A percentile compares a stretch with the other conserved stretches of the same genome.
Evolutionary conservation across 495 filamentous ascomycete genomes (phyloP).

Genomic region (Neurospora sublineolata): DNA sequence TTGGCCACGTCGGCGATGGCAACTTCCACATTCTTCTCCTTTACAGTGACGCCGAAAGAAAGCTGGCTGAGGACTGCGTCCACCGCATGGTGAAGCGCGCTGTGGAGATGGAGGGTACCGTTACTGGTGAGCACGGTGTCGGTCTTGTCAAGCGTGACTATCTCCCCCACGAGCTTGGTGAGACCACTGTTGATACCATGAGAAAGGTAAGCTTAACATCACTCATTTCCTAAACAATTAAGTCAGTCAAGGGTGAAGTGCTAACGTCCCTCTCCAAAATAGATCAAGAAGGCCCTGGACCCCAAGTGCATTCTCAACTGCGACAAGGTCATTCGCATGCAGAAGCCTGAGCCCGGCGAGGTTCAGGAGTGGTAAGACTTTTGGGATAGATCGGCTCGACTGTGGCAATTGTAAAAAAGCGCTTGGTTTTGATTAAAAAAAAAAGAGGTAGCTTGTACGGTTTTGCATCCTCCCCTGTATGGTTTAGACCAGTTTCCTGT

Average conservation of each 20-base stretch:
- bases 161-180: constrained; percentile 59
- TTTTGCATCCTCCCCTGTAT: background rate
- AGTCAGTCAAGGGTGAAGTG: constrained; percentile 1
- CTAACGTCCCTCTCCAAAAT: background rate
- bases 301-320: constrained; percentile 68
- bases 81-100: constrained; percentile 77
- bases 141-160: constrained; percentile 77
- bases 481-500: background rate
- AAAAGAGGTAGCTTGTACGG: background rate
- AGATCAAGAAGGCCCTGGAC: constrained; percentile 63
- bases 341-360: constrained; percentile 42
- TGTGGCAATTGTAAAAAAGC: background rate
- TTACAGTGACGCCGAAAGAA: constrained; percentile 55
- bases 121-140: constrained; percentile 75
- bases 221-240: background rate
- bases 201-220: constrained; percentile 43
- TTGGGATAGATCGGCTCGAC: background rate
- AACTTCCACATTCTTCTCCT: constrained; percentile 75
- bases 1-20: constrained; percentile 74
- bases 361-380: constrained; percentile 36
- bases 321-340: constrained; percentile 64
- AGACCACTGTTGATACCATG: constrained; percentile 67
- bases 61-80: constrained; percentile 56
- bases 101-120: constrained; percentile 72
- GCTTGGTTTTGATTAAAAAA: background rate